A percentile compares a stretch with the other conserved stretches of the same genome.
These are phyloP conservation scores for Stagonosporopsis rhizophila DNA, from an alignment of 2,329 filamentous ascomycete species.

Conservation along the genomic window DNA sequence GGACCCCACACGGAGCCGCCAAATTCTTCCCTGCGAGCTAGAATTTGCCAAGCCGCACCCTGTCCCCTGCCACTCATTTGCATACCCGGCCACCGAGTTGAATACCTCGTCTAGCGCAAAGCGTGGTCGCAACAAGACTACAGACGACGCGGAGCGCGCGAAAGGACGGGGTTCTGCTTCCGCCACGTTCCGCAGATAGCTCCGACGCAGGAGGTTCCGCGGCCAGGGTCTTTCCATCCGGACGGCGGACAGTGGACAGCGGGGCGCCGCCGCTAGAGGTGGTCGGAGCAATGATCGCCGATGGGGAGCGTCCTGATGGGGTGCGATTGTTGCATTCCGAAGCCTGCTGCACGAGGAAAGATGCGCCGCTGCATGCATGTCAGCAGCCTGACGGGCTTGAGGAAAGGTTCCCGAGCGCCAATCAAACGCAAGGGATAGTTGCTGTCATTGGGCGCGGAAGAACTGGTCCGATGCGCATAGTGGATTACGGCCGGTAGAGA, in stretches of 20 bases:
- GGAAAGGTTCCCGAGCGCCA: slow-evolving; percentile 13
- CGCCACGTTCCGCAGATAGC: slow-evolving; percentile 1
- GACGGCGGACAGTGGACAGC: neutral
- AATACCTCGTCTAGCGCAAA: no score
- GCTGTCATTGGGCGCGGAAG: slow-evolving; percentile 4
- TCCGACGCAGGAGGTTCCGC: neutral
- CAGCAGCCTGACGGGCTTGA: neutral
- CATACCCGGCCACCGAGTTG: neutral
- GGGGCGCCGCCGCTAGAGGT: neutral
- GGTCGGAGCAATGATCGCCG: neutral
- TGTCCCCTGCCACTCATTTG: neutral
- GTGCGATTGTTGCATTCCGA: neutral
- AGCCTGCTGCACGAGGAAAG: neutral
- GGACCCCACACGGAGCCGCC: slow-evolving; percentile 18
- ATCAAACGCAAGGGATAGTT: neutral
- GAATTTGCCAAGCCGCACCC: neutral
- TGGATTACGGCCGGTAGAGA: neutral
- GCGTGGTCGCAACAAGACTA: neutral
- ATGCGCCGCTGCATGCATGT: neutral
- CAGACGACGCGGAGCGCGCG: neutral
- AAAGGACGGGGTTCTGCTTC: neutral
- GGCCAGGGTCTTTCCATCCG: neutral
- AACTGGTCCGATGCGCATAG: neutral
- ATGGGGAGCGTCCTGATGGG: neutral
- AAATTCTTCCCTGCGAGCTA: slow-evolving; percentile 9